Base-by-base conservation (phyloP, 2,329 filamentous ascomycete genomes). In the Ceratocystis destructans region DNA sequence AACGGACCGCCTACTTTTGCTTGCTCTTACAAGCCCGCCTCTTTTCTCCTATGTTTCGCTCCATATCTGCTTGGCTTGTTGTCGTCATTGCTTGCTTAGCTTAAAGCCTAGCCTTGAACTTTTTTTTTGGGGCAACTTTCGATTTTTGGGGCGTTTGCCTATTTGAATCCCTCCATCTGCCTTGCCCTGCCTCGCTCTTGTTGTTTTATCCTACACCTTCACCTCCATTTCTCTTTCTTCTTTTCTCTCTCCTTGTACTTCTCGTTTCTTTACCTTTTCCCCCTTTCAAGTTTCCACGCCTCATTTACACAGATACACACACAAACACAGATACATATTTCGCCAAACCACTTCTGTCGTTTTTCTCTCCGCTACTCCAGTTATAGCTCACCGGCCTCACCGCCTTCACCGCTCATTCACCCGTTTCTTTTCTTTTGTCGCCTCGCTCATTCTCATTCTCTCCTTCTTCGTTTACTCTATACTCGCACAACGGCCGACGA, bases 341-440 rank as follows among this genome's bases (percentile, higher is more conserved):
- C 22, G 31, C 17, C 12, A 28, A 12, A 33, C 15, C 25, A 5
- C 31, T 57, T 33, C 25, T 57, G 53, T 33, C 41, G 8, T 62
- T 12, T 67, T 69, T 64, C 66, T 68, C 70, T 66, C 69, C 68
- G 68, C 70, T 15, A 31, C 12, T 57, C 20, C 37, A 10, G 17
- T 62, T 28, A 12, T 17, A 8, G 8, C 22, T 44, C 17, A 10
- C 28, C 22, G 37, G 6, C 61, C 8, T 62, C 41, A 28, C 15
- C 22, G 15, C 48, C 37, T 63, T 46, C 61, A 63, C 41, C 22
- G 28, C 53, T n/a, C 25, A 28, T 57, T 31, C 61, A 31, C 8
- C n/a, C n/a, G 17, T 6, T 62, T 45, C 17, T n/a, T 62, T 41
- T 37, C 10, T 17, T 41, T 62, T 46, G 31, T n/a, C 41, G 41